Evolutionary conservation across 2,329 filamentous ascomycete species (phyloP).

Genomic region (Dactylonectria estremocensis): DNA sequence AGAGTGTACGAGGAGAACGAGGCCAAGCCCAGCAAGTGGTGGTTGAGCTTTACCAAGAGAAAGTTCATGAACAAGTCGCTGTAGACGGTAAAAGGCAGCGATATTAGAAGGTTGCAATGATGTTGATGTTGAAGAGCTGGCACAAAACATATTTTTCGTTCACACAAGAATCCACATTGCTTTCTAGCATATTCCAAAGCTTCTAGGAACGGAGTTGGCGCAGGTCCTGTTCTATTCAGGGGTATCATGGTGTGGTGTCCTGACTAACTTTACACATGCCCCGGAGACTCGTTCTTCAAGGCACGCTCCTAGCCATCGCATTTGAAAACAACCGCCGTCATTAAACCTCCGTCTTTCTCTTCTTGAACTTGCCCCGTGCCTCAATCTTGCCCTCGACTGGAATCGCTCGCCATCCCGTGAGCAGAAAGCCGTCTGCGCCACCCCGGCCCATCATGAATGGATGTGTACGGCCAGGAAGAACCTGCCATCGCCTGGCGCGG

Average conservation of each 20-base stretch:
- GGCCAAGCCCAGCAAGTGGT: constrained; percentile 87
- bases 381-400: constrained; percentile 86
- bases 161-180: constrained; percentile 19
- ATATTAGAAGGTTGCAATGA: constrained; percentile 44
- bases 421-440: constrained; percentile 91
- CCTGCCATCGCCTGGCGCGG: constrained; percentile 87
- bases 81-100: constrained; percentile 56
- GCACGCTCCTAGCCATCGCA: constrained; percentile 20
- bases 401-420: constrained; percentile 85
- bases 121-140: constrained; percentile 35
- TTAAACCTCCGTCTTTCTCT: constrained; percentile 70
- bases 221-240: constrained; percentile 37
- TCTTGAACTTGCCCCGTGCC: constrained; percentile 85
- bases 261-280: constrained; percentile 35
- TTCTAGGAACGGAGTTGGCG: constrained; percentile 31
- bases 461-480: constrained; percentile 91
- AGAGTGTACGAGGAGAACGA: constrained; percentile 88
- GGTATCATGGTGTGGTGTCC: constrained; percentile 38
- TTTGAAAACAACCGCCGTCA: constrained; percentile 13
- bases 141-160: constrained; percentile 40
- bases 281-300: constrained; percentile 5
- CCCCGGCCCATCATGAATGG: constrained; percentile 92
- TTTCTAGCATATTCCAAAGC: constrained; percentile 14
- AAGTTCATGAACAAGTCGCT: constrained; percentile 99
- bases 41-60: constrained; percentile 98